These are phyloP conservation scores for Stellera chamaejasme DNA, from an alignment of 345 rosid genomes.

Conservation along the genomic window DNA sequence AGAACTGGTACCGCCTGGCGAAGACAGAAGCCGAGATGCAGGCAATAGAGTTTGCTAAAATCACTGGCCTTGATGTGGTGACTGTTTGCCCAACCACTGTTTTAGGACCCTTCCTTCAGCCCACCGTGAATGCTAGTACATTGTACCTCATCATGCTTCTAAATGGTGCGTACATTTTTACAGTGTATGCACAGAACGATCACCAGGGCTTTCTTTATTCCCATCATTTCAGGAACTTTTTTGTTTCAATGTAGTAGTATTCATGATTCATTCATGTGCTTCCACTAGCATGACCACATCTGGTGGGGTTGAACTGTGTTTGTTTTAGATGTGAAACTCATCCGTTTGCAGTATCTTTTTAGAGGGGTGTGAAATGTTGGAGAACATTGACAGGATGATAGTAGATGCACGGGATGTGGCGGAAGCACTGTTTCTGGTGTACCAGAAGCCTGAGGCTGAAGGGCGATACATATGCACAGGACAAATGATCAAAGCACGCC, in stretches of 20 bases:
- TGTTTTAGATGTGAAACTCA: too few relatives aligned
- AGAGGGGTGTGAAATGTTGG: slow-evolving; percentile 6
- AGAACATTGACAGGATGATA: neutral
- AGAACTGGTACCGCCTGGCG: slow-evolving; percentile 70
- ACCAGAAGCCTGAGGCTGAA: slow-evolving; percentile 40
- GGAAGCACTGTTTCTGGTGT: slow-evolving; percentile 32
- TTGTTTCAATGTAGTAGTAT: too few relatives aligned
- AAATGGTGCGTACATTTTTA: slow-evolving; percentile 30
- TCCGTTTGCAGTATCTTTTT: neutral
- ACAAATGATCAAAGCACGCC: slow-evolving; percentile 10
- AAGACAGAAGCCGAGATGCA: slow-evolving; percentile 70
- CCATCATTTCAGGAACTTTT: too few relatives aligned
- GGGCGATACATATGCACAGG: slow-evolving; percentile 42
- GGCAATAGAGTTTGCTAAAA: slow-evolving; percentile 54
- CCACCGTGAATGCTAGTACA: slow-evolving; percentile 37
- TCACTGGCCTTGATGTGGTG: slow-evolving; percentile 43
- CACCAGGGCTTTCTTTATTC: too few relatives aligned
- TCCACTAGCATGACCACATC: too few relatives aligned
- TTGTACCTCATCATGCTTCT: slow-evolving; percentile 37
- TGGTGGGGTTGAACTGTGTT: too few relatives aligned
- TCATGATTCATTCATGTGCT: too few relatives aligned
- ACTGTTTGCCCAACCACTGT: slow-evolving; percentile 36
- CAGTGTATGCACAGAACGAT: neutral
- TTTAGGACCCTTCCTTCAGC: slow-evolving; percentile 40
- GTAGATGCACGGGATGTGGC: slow-evolving; percentile 45